phyloP scores from a whole-genome alignment of 148 eudicot species.

The Simmondsia chinensis region DNA sequence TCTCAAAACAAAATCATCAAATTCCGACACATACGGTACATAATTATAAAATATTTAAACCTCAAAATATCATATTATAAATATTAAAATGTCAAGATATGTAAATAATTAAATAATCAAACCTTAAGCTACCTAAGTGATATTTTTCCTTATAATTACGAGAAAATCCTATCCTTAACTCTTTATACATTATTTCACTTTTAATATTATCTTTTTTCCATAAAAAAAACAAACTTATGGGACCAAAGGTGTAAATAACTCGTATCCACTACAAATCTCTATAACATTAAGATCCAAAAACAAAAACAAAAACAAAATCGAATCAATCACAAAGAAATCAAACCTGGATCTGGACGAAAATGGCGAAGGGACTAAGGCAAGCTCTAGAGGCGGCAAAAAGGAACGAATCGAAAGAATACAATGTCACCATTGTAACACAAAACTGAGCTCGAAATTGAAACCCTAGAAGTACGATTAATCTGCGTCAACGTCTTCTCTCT shows the following conservation, averaged over 20 bases:
- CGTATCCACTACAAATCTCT: no score
- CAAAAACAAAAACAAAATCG: neutral
- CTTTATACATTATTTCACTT: no score
- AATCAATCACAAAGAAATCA: neutral
- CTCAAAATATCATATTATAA: no score
- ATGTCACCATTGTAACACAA: constrained; percentile 28
- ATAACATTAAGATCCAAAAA: neutral
- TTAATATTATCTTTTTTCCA: no score
- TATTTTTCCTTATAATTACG: no score
- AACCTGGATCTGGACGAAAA: constrained; percentile 91
- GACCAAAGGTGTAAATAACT: no score
- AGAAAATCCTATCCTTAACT: no score
- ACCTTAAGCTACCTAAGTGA: no score
- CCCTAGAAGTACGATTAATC: neutral
- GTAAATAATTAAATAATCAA: no score
- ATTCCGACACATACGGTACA: neutral
- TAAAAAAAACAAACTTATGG: no score
- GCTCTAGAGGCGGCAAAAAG: constrained; percentile 58
- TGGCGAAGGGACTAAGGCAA: constrained; percentile 38
- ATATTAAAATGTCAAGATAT: no score
- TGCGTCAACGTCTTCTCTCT: neutral
- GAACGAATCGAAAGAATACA: constrained; percentile 54
- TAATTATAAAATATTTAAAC: no score
- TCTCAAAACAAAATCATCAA: neutral
- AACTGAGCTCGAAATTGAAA: neutral